Evolutionary conservation across 345 rosid species (phyloP).

Genomic region (Citrus glauca): DNA sequence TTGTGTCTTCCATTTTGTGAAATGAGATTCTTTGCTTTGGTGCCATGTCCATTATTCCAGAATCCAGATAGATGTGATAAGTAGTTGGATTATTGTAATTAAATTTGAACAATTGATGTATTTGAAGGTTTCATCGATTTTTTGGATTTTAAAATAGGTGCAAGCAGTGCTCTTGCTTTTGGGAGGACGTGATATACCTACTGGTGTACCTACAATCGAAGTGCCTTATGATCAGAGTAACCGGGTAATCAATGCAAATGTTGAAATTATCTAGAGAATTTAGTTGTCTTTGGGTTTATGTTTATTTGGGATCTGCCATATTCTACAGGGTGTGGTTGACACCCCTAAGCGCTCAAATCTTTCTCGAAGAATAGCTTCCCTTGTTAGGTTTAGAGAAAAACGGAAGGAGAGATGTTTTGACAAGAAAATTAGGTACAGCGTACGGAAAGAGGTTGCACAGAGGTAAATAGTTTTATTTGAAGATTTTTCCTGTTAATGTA

Average conservation of each 20-base stretch:
- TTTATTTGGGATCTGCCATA: constrained; percentile 9
- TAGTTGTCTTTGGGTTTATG: neutral
- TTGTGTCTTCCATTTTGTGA: neutral
- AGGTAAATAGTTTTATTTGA: constrained; percentile 31
- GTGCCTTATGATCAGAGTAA: constrained; percentile 40
- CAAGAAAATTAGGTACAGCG: constrained; percentile 70
- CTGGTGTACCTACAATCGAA: constrained; percentile 49
- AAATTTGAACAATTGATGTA: neutral
- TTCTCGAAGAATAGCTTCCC: constrained; percentile 67
- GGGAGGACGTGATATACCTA: constrained; percentile 54
- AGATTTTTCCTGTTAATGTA: neutral
- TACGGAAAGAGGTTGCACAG: constrained; percentile 75
- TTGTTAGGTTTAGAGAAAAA: constrained; percentile 72
- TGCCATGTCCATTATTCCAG: neutral
- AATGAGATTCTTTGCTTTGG: neutral
- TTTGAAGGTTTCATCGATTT: neutral
- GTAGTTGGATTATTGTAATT: neutral
- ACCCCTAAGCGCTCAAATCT: constrained; percentile 49
- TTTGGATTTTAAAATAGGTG: constrained; percentile 39
- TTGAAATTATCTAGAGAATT: neutral
- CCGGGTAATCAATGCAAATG: constrained; percentile 33
- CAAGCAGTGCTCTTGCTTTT: constrained; percentile 72
- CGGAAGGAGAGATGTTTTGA: constrained; percentile 80
- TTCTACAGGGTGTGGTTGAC: constrained; percentile 40
- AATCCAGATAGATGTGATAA: neutral